Evolutionary conservation across 169 alveolate species (phyloP), one percentile per base, ranked within the genome.

Genomic region (Eimeria falciformis): DNA sequence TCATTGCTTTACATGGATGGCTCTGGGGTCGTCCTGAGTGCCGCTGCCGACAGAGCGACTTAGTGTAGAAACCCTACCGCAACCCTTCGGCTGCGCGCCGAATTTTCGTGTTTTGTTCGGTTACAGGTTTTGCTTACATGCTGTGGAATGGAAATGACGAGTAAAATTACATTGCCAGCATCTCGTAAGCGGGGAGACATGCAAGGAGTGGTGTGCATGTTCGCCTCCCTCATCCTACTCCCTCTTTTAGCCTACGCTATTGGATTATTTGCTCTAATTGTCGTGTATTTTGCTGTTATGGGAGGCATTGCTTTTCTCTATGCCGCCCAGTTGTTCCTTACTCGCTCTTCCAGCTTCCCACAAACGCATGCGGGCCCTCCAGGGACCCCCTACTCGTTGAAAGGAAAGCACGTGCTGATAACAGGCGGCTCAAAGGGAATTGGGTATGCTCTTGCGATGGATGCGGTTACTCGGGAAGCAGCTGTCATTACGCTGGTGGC

Each of bases 351-450:
- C 29, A 58, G 71, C 55, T 27, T 25, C 33, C 27, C 88, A 17
- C 25, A 79, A 21, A 23, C 69, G 23, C 37, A 47, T 17, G 18
- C 11, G 45, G 56, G 55, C 5, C 65, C 29, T 6, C 23, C 71
- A 14, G 29, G 23, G 88, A 37, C 55, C 43, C 88, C 88, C 17
- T 79, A 50, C 21, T 55, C 90, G 45, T 6, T 88, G 17, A 40
- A 62, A 7, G 93, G 93, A 9, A 33, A 90, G 23, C 94, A 91
- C 56, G 94, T 79, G 5, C 68, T 91, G 46, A 78, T 91, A 56
- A 91, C 91, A 9, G 94, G 94, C 7, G 94, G 91, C 3, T 91
- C 94, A 4, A 81, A 81, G 27, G 94, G 94, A 25, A 66, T 91
- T 7, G 94, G 94, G 17, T 47, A 79, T 25, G 83, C 90, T 27